A percentile compares a stretch with the other conserved stretches of the same genome.
Evolutionary conservation across 805 yeast species (phyloP).

Genomic region (Sugiyamaella boreocaroliniensis): DNA sequence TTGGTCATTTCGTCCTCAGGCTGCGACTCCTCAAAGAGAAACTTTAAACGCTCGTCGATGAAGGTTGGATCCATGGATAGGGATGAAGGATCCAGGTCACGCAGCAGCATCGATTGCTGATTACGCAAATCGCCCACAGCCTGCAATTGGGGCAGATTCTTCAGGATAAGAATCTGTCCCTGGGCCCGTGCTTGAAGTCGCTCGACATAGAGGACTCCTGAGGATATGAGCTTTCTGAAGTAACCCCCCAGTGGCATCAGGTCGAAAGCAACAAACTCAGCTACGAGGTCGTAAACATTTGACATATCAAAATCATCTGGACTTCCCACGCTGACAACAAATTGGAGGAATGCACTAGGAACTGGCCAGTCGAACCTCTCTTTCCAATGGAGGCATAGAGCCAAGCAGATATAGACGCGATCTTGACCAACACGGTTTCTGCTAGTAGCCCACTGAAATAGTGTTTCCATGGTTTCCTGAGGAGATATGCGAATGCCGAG

Average conservation of each 20-base stretch:
- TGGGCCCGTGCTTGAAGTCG: constrained; percentile 34
- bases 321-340: constrained; percentile 16
- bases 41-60: neutral
- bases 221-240: constrained; percentile 72
- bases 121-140: neutral
- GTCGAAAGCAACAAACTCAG: constrained; percentile 43
- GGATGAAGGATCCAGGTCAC: constrained; percentile 5
- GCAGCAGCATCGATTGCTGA: constrained; percentile 13
- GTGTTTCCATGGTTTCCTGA: constrained; percentile 13
- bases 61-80: neutral
- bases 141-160: constrained; percentile 24
- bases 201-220: constrained; percentile 67
- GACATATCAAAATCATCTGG: constrained; percentile 12
- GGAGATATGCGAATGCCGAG: constrained; percentile 12
- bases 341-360: constrained; percentile 21
- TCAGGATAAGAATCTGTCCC: constrained; percentile 46
- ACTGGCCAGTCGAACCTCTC: constrained; percentile 20
- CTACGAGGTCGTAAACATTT: constrained; percentile 38
- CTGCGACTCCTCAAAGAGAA: neutral
- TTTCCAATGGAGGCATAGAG: constrained; percentile 16
- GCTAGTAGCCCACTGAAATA: constrained; percentile 27
- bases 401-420: constrained; percentile 20
- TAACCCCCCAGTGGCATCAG: constrained; percentile 58
- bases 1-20: neutral
- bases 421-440: constrained; percentile 15